These are phyloP conservation scores for Entelexis paramagnoliae DNA, from an alignment of 1,139 yeast genomes.

Conservation along the genomic window DNA sequence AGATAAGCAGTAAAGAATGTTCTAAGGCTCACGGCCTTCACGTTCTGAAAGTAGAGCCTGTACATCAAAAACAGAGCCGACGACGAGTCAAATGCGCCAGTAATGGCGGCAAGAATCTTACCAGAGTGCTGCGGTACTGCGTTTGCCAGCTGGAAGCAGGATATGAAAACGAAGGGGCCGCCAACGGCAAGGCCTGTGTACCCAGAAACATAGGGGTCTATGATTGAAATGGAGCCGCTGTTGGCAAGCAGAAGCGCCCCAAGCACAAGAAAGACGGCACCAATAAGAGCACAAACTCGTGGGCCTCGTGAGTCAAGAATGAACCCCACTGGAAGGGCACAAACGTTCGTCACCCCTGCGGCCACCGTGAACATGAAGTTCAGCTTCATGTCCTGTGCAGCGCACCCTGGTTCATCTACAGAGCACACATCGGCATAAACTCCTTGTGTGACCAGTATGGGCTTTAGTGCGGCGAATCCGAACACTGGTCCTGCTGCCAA, in stretches of 20 bases:
- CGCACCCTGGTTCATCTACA: conserved; percentile 37
- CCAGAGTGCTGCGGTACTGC: conserved; percentile 66
- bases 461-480: conserved; percentile 86
- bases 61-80: conserved; percentile 65
- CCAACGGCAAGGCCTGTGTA: conserved; percentile 60
- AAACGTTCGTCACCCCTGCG: conserved; percentile 76
- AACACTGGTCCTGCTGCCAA: conserved; percentile 88
- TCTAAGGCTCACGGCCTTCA: conserved; percentile 33
- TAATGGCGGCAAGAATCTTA: conserved; percentile 55
- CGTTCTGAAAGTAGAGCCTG: conserved; percentile 49
- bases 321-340: conserved; percentile 72
- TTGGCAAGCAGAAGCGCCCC: conserved; percentile 13
- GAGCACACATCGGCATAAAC: conserved; percentile 57
- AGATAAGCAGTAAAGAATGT: conserved; percentile 58
- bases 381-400: conserved; percentile 66
- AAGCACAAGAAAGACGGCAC: conserved; percentile 42
- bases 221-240: conserved; percentile 18
- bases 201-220: conserved; percentile 56
- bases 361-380: conserved; percentile 77
- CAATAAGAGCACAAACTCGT: conserved; percentile 62
- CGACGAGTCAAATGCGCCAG: conserved; percentile 75
- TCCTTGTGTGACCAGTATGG: conserved; percentile 63
- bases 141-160: conserved; percentile 68
- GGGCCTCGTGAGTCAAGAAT: conserved; percentile 75
- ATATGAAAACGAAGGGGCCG: conserved; percentile 72